phyloP scores from a whole-genome alignment of 2,329 filamentous ascomycete genomes.

The Alternaria rosae region DNA sequence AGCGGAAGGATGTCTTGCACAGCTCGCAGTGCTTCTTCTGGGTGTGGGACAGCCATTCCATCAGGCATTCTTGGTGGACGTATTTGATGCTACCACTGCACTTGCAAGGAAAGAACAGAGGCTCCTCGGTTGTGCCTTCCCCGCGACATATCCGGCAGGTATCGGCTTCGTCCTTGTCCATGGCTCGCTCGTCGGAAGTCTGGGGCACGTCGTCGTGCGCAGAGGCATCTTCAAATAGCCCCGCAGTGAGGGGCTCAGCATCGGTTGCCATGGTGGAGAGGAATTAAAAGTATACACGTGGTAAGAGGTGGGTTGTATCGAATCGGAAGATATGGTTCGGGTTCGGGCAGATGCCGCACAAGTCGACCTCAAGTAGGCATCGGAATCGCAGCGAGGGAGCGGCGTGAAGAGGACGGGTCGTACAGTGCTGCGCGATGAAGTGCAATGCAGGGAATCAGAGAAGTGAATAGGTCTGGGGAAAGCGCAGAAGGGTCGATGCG shows the following conservation, averaged over 20 bases:
- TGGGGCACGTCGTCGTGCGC: conserved; percentile 11
- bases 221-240: conserved; percentile 17
- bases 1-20: conserved; percentile 97
- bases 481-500: neutral
- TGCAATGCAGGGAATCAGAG: neutral
- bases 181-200: conserved; percentile 51
- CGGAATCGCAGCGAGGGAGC: conserved; percentile 7
- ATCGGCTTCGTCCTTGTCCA: conserved; percentile 65
- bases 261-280: conserved; percentile 32
- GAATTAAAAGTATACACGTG: conserved; percentile 2
- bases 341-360: conserved; percentile 30
- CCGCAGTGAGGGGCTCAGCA: conserved; percentile 21
- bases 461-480: neutral
- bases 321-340: neutral
- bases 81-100: conserved; percentile 99
- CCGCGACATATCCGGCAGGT: conserved; percentile 98
- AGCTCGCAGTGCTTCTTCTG: conserved; percentile 99
- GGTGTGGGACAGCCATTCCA: conserved; percentile 98
- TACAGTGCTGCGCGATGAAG: neutral
- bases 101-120: conserved; percentile 97
- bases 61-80: conserved; percentile 96
- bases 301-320: neutral
- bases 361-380: conserved; percentile 37
- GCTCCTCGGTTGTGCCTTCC: conserved; percentile 81
- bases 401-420: neutral